Percentiles rank a stretch among this genome's conserved stretches.
Conservation (phyloP, 176 grass and related monocot genomes). For the Tillandsia leiboldiana region DNA sequence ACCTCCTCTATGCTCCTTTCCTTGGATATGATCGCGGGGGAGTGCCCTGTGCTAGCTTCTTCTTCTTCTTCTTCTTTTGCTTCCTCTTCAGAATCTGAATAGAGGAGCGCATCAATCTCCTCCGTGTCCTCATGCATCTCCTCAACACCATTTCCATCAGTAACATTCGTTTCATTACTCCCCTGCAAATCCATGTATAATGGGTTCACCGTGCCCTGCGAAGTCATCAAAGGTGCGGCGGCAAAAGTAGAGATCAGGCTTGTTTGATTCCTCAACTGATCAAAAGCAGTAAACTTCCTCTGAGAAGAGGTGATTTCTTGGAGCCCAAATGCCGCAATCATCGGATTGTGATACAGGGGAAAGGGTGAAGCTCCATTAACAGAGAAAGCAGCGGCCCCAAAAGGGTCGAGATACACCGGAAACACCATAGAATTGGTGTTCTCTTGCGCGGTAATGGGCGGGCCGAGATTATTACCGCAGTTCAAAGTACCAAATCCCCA, state of each 20-base stretch:
- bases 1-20: constrained; percentile 33
- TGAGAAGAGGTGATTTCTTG: constrained; percentile 2
- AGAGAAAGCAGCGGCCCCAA: constrained; percentile 17
- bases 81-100: constrained; percentile 59
- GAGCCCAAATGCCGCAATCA: constrained; percentile 10
- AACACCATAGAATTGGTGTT: constrained; percentile 31
- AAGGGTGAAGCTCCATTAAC: constrained; percentile 21
- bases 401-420: constrained; percentile 27
- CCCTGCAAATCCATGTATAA: constrained; percentile 42
- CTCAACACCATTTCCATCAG: constrained; percentile 30
- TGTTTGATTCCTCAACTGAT: constrained; percentile 24
- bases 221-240: not conserved
- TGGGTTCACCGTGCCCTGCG: constrained; percentile 22
- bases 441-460: constrained; percentile 22
- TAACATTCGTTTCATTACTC: constrained; percentile 57
- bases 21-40: constrained; percentile 16
- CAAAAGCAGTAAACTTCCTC: constrained; percentile 34
- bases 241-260: constrained; percentile 4
- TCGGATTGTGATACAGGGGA: constrained; percentile 10
- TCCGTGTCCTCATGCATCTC: constrained; percentile 82
- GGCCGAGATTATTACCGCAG: constrained; percentile 26
- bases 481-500: constrained; percentile 36
- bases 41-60: constrained; percentile 23
- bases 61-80: constrained; percentile 28
- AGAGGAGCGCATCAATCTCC: constrained; percentile 75